A percentile compares a stretch with the other conserved stretches of the same genome.
Evolutionary conservation across 768 basidiomycete species (phyloP).

Genomic region (Psilocybe sp.): DNA sequence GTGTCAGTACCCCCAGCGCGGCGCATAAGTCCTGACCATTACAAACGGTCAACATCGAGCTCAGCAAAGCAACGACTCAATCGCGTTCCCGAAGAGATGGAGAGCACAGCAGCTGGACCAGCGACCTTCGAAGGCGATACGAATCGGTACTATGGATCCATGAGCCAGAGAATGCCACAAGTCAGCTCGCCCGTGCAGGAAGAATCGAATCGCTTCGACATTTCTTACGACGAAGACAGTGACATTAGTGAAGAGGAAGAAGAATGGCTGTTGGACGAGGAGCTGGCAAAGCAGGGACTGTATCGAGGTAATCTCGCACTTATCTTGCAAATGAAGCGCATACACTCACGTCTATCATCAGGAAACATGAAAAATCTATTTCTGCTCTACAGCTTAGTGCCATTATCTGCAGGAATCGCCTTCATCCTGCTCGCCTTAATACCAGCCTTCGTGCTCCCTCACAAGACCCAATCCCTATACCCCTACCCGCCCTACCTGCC

Average conservation of each 20-base stretch:
- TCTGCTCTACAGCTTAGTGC: slow-evolving; percentile 58
- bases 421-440: slow-evolving; percentile 50
- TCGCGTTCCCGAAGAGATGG: slow-evolving; percentile 24
- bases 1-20: neutral
- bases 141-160: slow-evolving; percentile 16
- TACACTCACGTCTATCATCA: slow-evolving; percentile 23
- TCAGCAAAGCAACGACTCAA: slow-evolving; percentile 13
- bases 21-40: slow-evolving; percentile 18
- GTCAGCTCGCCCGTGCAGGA: slow-evolving; percentile 13
- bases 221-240: slow-evolving; percentile 17
- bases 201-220: slow-evolving; percentile 16
- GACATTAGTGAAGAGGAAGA: slow-evolving; percentile 32
- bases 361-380: slow-evolving; percentile 62
- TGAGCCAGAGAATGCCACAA: slow-evolving; percentile 3
- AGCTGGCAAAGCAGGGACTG: slow-evolving; percentile 27
- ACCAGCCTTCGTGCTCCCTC: slow-evolving; percentile 48
- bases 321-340: neutral
- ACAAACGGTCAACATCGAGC: slow-evolving; percentile 12
- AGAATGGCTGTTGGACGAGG: slow-evolving; percentile 29
- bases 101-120: neutral
- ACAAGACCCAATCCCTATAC: slow-evolving; percentile 39
- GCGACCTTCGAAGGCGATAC: neutral
- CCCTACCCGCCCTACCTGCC: slow-evolving; percentile 51
- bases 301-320: slow-evolving; percentile 26
- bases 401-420: slow-evolving; percentile 46